These are phyloP conservation scores for Solanum etuberosum DNA, from an alignment of 257 asterid species.

Conservation along the genomic window DNA sequence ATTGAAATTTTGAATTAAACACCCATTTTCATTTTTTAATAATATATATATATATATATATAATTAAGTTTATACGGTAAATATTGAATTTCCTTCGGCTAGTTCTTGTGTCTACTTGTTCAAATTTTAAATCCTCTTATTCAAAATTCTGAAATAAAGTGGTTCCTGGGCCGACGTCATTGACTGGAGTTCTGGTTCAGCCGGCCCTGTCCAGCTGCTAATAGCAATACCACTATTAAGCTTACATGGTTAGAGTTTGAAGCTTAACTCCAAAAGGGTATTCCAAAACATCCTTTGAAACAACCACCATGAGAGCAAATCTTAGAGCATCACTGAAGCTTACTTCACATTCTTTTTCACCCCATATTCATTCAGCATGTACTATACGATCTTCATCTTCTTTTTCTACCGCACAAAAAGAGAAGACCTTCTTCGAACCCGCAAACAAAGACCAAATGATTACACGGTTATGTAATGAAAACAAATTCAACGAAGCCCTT, in stretches of 20 bases:
- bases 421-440: background rate
- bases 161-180: background rate
- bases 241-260: background rate
- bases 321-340: background rate
- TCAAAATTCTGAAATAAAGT: background rate
- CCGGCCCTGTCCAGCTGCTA: background rate
- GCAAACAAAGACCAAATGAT: slow-evolving; percentile 1
- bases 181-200: background rate
- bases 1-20: too few species aligned
- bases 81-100: too few species aligned
- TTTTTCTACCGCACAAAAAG: background rate
- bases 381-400: background rate
- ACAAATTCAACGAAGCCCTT: slow-evolving; percentile 19
- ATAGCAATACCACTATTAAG: background rate
- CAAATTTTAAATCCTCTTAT: too few species aligned
- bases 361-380: background rate
- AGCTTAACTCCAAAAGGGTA: background rate
- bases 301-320: background rate
- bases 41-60: too few species aligned
- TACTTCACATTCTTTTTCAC: background rate
- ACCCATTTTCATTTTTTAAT: too few species aligned
- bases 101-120: too few species aligned
- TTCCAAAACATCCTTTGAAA: background rate
- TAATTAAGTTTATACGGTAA: too few species aligned
- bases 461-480: slow-evolving; percentile 3